Evolutionary conservation across 2,329 filamentous ascomycete genomes (phyloP).

Genomic region (Dothiorella sarmentorum): DNA sequence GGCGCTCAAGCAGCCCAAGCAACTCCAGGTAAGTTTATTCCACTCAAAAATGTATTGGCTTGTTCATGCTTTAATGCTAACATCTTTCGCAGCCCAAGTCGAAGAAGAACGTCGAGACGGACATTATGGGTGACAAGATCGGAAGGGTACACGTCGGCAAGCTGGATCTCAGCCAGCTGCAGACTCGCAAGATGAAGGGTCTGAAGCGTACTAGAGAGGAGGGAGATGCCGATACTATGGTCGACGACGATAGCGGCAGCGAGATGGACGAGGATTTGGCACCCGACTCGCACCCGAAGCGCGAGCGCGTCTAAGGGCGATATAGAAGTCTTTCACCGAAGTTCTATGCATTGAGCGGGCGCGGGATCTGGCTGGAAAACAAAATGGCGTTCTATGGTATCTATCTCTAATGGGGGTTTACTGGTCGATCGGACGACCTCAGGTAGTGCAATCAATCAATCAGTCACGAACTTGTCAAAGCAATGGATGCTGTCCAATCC

Average conservation of each 20-base stretch:
- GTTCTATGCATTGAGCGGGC: slow-evolving; percentile 17
- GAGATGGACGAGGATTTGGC: slow-evolving; percentile 23
- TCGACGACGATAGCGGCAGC: slow-evolving; percentile 35
- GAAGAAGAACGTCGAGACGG: slow-evolving; percentile 96
- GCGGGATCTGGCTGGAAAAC: slow-evolving; percentile 17
- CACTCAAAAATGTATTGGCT: no score
- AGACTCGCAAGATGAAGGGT: slow-evolving; percentile 99
- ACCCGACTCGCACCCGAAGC: slow-evolving; percentile 14
- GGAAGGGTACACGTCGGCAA: slow-evolving; percentile 87
- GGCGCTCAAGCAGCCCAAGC: slow-evolving; percentile 81
- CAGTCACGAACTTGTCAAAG: not conserved
- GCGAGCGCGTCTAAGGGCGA: slow-evolving; percentile 13
- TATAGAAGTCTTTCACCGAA: slow-evolving; percentile 10
- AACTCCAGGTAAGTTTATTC: slow-evolving; percentile 53
- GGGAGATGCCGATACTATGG: slow-evolving; percentile 30
- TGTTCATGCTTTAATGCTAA: slow-evolving; percentile 18
- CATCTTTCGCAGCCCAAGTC: slow-evolving; percentile 50
- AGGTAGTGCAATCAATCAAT: slow-evolving; percentile 7
- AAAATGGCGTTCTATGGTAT: slow-evolving; percentile 18
- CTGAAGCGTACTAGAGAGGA: slow-evolving; percentile 74
- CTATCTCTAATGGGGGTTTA: slow-evolving; percentile 5
- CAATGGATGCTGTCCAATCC: not conserved
- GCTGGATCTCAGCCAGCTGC: slow-evolving; percentile 81
- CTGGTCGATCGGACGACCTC: slow-evolving; percentile 3
- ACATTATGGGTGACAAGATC: slow-evolving; percentile 92